Percentiles rank a stretch among this genome's conserved stretches.
phyloP scores from a whole-genome alignment of 192 early-diverging fungal species.

The Piromyces finnis region DNA sequence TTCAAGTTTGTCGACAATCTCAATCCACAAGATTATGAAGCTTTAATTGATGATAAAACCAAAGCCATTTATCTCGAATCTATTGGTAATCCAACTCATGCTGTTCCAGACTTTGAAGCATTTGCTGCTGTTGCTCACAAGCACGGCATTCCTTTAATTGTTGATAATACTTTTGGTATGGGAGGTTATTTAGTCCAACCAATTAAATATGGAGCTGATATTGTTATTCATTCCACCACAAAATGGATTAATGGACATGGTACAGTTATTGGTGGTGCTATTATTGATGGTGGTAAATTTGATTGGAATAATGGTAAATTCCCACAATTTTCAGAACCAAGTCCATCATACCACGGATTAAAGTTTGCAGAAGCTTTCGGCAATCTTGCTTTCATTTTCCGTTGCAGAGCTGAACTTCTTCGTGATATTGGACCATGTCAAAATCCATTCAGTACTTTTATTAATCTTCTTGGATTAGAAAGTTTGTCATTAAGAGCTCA shows the following conservation, averaged over 20 bases:
- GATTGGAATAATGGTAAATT: constrained; percentile 76
- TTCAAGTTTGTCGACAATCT: constrained; percentile 61
- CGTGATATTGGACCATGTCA: constrained; percentile 71
- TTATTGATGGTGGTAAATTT: constrained; percentile 77
- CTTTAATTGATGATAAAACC: constrained; percentile 73
- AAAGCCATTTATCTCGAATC: constrained; percentile 82
- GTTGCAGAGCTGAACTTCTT: constrained; percentile 64
- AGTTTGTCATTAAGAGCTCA: constrained; percentile 78
- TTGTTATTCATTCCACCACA: constrained; percentile 73
- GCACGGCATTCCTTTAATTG: constrained; percentile 72
- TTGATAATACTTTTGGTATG: constrained; percentile 94
- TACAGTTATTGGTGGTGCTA: constrained; percentile 77
- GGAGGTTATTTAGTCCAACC: constrained; percentile 61
- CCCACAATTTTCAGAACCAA: constrained; percentile 71
- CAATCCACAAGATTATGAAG: constrained; percentile 47
- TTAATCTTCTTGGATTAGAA: constrained; percentile 77
- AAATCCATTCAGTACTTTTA: constrained; percentile 81
- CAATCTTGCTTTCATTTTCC: constrained; percentile 45
- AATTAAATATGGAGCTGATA: constrained; percentile 88
- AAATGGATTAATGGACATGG: constrained; percentile 93
- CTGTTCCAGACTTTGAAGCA: constrained; percentile 68
- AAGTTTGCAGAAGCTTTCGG: constrained; percentile 54
- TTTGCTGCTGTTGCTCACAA: constrained; percentile 67
- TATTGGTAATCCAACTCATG: constrained; percentile 80
- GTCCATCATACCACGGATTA: constrained; percentile 68